A percentile compares a stretch with the other conserved stretches of the same genome.
phyloP scores from a whole-genome alignment of 345 rosid genomes.

The Anastatica hierochuntica region DNA sequence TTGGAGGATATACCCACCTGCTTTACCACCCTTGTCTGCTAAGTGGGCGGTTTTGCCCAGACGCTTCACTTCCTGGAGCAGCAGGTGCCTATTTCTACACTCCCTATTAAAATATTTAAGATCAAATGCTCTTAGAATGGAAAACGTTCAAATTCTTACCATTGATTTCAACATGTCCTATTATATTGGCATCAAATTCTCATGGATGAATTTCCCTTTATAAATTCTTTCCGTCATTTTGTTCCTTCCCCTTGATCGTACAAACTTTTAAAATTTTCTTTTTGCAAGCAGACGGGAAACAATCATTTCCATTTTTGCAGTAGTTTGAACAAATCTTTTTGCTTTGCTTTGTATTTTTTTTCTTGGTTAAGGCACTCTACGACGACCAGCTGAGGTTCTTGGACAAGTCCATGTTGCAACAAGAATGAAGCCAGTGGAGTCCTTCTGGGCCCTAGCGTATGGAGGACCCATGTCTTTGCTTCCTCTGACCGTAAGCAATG shows the following conservation, averaged over 20 bases:
- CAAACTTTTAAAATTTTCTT: background rate
- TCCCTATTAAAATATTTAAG: background rate
- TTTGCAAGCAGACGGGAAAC: constrained; percentile 4
- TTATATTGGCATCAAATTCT: too few species aligned
- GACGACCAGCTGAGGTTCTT: constrained; percentile 97
- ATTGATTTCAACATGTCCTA: too few species aligned
- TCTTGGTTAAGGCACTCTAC: constrained; percentile 48
- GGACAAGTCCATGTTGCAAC: constrained; percentile 97
- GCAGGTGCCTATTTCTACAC: constrained; percentile 49
- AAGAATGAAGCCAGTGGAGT: constrained; percentile 78
- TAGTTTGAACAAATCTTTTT: constrained; percentile 3
- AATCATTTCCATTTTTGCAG: background rate
- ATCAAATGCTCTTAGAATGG: too few species aligned
- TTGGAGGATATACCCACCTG: constrained; percentile 78
- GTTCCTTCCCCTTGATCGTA: constrained; percentile 4
- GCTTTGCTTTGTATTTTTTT: constrained; percentile 11
- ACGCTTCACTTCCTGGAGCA: constrained; percentile 89
- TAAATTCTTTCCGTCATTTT: background rate
- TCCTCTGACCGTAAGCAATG: constrained; percentile 70
- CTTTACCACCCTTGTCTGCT: constrained; percentile 86
- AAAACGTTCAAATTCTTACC: too few species aligned
- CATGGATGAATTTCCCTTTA: background rate
- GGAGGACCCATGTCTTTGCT: constrained; percentile 98
- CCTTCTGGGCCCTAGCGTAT: constrained; percentile 91
- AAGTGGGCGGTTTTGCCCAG: constrained; percentile 94